Evolutionary conservation across 345 rosid species (phyloP), one percentile per base, ranked within the genome.

Genomic region (Syzygium aqueum): DNA sequence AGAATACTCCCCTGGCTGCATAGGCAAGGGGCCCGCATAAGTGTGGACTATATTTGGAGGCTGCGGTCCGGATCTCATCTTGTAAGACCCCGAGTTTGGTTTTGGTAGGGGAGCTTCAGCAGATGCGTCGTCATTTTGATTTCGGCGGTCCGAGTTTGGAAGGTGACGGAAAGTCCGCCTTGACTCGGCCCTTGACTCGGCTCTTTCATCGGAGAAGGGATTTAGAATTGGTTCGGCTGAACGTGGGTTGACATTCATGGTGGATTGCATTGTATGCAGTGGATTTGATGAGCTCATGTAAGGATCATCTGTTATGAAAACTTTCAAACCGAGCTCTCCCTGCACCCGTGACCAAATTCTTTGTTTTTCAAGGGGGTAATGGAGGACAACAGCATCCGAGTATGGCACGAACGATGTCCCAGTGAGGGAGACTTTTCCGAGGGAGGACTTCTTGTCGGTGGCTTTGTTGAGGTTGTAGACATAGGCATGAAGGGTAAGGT

Each of bases 291-390:
- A 84, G 87, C 87, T 95, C 88, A 90, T 89, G 40, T 93, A 92
- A 84, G 92, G 93, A 86, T 91, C 94, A 91, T 95, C 93, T 22
- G 98, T 95, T 51, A 95, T 77, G 89, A 92, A 97, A 27, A 96
- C 97, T 85, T 94, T 97, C 67, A 97, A 85, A 83, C 95, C 94
- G 19, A 97, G 94, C 92, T 96, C 98, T 56, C 98, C 98, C 90
- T 89, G 93, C 16, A 91, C 95, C 63, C 94, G 93, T 80, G 96
- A 92, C 56, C 94, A 90, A 28, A 96, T 4, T 54, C 77, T 23
- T 78, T 91, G 88, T 87, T 94, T 97, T 86, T 97, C 99, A 30
- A 97, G 90, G 88, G 99, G 99, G 84, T 93, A 97, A 83, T 95
- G 94, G 89, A 95, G 90, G 61, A 93, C 93, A 51, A 93, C 93